These are phyloP conservation scores for Aureobasidium sp. DNA, from an alignment of 2,329 filamentous ascomycete genomes.

Conservation along the genomic window DNA sequence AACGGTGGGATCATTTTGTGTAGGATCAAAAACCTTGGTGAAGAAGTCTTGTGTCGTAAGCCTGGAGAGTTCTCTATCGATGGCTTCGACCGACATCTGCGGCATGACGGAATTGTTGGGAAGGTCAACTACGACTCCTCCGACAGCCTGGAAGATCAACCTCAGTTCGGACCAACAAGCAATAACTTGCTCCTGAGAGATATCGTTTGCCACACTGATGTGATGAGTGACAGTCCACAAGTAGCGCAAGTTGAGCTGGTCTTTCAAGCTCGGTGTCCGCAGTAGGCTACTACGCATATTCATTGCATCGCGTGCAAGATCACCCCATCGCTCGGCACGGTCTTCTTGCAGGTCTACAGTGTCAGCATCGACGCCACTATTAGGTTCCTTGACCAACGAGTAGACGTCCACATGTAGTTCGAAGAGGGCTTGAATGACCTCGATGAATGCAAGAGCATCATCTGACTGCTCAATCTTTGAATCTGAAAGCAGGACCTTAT, in stretches of 20 bases:
- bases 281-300: conserved; percentile 28
- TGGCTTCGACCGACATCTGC: conserved; percentile 71
- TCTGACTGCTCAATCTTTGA: neutral
- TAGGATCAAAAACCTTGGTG: conserved; percentile 75
- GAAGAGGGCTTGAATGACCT: conserved; percentile 53
- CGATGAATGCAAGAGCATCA: conserved; percentile 34
- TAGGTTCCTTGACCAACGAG: conserved; percentile 52
- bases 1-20: conserved; percentile 68
- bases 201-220: conserved; percentile 48
- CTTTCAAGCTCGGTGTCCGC: conserved; percentile 28
- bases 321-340: conserved; percentile 52
- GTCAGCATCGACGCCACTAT: conserved; percentile 45
- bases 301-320: conserved; percentile 48
- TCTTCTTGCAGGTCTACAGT: conserved; percentile 49
- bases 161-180: conserved; percentile 57
- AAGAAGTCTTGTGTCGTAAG: conserved; percentile 97
- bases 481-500: conserved; percentile 5
- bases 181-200: conserved; percentile 51
- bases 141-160: conserved; percentile 40
- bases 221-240: conserved; percentile 59
- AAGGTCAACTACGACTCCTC: conserved; percentile 50
- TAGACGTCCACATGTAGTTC: conserved; percentile 62
- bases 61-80: conserved; percentile 84
- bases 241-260: conserved; percentile 48
- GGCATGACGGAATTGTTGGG: conserved; percentile 85